Conservation (phyloP, 106 monocot genomes). For the Phalaenopsis aphrodite region DNA sequence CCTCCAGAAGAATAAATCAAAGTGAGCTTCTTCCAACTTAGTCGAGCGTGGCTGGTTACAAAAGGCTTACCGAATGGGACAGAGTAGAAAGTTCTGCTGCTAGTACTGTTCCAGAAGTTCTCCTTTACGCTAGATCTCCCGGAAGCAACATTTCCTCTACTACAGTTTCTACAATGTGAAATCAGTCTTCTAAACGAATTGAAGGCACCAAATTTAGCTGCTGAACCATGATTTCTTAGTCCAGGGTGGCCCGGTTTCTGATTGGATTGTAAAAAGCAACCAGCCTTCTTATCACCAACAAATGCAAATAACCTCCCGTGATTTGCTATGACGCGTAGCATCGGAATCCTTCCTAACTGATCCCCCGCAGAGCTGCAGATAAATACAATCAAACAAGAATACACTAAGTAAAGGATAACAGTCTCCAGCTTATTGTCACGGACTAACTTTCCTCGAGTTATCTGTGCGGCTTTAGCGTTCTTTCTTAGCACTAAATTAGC, state of each 20-base stretch:
- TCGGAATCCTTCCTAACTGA: slow-evolving; percentile 8
- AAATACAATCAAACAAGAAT: background rate
- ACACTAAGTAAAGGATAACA: background rate
- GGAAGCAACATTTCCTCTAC: slow-evolving; percentile 10
- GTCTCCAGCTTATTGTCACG: background rate
- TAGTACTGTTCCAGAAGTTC: slow-evolving; percentile 7
- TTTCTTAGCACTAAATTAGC: no score
- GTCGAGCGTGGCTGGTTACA: slow-evolving; percentile 13
- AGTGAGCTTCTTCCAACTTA: slow-evolving; percentile 30
- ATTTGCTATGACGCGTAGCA: background rate
- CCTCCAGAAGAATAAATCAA: slow-evolving; percentile 4
- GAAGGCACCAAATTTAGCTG: slow-evolving; percentile 12
- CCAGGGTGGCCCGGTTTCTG: slow-evolving; percentile 13
- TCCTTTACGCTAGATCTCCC: background rate
- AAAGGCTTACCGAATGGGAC: background rate
- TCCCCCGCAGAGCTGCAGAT: background rate
- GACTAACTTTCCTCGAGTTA: no score
- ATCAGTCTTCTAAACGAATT: slow-evolving; percentile 24
- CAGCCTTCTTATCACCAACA: slow-evolving; percentile 21
- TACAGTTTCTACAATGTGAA: slow-evolving; percentile 18
- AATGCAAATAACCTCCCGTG: slow-evolving; percentile 20
- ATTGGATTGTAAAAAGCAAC: slow-evolving; percentile 22
- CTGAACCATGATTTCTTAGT: slow-evolving; percentile 27
- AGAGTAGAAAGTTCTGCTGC: slow-evolving; percentile 13
- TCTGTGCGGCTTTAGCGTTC: no score